Evolutionary conservation across 106 monocot genomes (phyloP).

Genomic region (Triglochin maritima): DNA sequence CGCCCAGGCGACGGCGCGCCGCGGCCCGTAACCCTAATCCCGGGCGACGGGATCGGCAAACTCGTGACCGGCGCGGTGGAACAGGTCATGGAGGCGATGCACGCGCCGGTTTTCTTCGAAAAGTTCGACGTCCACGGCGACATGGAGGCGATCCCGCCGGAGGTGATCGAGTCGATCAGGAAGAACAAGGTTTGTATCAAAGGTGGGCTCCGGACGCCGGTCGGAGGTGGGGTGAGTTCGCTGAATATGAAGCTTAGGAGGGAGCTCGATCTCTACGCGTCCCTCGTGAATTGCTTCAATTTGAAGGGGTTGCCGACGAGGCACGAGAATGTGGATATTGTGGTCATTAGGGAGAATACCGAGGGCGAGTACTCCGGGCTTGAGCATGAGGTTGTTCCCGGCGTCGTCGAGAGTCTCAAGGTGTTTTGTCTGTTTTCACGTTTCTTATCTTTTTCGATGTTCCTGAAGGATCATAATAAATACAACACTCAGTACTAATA

Average conservation of each 20-base stretch:
- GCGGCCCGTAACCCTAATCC: conserved; percentile 38
- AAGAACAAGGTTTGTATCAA: conserved; percentile 58
- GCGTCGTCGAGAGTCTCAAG: conserved; percentile 45
- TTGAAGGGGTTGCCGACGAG: conserved; percentile 40
- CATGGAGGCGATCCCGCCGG: conserved; percentile 33
- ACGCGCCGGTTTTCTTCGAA: conserved; percentile 49
- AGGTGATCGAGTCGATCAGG: conserved; percentile 47
- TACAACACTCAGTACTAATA: too few species aligned
- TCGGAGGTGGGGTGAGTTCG: conserved; percentile 54
- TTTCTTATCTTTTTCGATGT: too few species aligned
- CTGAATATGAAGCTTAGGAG: conserved; percentile 50
- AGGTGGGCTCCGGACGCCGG: conserved; percentile 41
- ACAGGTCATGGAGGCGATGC: conserved; percentile 55
- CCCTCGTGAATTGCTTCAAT: conserved; percentile 54
- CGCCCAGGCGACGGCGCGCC: conserved; percentile 53
- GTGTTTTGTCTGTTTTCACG: conserved; percentile 10
- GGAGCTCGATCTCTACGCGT: conserved; percentile 55
- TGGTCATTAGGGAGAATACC: conserved; percentile 63
- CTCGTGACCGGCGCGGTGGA: conserved; percentile 44
- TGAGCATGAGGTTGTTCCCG: conserved; percentile 62
- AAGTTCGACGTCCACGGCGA: conserved; percentile 43
- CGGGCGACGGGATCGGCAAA: conserved; percentile 57
- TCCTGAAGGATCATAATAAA: too few species aligned
- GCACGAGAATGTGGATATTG: conserved; percentile 58
- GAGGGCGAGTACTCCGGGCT: conserved; percentile 56